Evolutionary conservation across 257 asterid genomes (phyloP).

Genomic region (Haberlea rhodopensis): DNA sequence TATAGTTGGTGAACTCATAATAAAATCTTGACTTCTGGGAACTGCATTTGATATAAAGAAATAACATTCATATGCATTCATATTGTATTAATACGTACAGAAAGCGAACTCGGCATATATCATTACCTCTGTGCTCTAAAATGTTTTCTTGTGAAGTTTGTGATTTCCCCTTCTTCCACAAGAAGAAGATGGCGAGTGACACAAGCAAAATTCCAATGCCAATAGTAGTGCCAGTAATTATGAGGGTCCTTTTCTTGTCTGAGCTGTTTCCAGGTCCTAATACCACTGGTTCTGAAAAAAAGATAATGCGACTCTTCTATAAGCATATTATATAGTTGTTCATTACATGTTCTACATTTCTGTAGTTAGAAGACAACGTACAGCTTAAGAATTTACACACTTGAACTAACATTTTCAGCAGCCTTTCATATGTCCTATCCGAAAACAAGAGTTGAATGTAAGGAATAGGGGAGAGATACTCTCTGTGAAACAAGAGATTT

Average conservation of each 20-base stretch:
- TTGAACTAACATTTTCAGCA: not conserved
- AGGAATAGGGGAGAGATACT: too few relatives aligned
- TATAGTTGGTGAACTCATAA: slow-evolving; percentile 42
- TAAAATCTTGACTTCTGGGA: slow-evolving; percentile 54
- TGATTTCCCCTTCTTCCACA: slow-evolving; percentile 43
- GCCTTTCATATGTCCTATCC: too few relatives aligned
- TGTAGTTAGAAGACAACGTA: too few relatives aligned
- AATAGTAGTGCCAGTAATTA: slow-evolving; percentile 37
- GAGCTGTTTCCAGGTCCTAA: slow-evolving; percentile 32
- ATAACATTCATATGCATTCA: slow-evolving; percentile 2
- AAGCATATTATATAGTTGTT: not conserved
- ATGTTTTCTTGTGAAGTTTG: slow-evolving; percentile 8
- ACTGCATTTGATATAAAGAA: slow-evolving; percentile 33
- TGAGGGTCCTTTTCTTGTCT: slow-evolving; percentile 30
- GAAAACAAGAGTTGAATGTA: too few relatives aligned
- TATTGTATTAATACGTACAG: not conserved
- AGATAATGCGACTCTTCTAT: not conserved
- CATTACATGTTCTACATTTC: not conserved
- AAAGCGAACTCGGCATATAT: not conserved
- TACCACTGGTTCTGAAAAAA: slow-evolving; percentile 34
- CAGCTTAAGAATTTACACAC: not conserved
- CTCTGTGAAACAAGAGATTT: too few relatives aligned
- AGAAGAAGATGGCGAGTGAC: slow-evolving; percentile 31
- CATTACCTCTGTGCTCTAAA: slow-evolving; percentile 30
- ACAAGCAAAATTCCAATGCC: slow-evolving; percentile 40